Base-by-base conservation (phyloP, 352 stramenopile genomes). In the Globisporangium acanthophoron region DNA sequence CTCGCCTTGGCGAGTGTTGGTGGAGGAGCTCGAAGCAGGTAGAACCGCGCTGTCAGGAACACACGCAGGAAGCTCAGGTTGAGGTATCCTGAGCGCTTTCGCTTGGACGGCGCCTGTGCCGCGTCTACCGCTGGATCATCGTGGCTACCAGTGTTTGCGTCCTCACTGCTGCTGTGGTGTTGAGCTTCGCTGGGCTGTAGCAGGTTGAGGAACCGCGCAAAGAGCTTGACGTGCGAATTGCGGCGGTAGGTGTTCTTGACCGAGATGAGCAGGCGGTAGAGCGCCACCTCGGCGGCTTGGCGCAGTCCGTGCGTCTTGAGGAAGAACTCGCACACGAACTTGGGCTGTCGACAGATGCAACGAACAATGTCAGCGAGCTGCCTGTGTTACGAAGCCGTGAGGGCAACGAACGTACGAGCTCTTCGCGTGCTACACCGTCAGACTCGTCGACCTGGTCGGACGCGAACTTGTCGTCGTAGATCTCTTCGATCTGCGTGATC, bases 391-490 rank as follows among this genome's bases (percentile, higher is more conserved):
- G 24, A 27, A 27, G 24, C 24, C 44, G 15, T 27, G 44, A 20
- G 6, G 5, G 44, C 44, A 27, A 24, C 21, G 37, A 46, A 50
- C 52, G n/a, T 52, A 78, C 67, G 59, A 89, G 43, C 21, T 86
- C 79, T 66, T 85, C 74, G 24, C 66, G 66, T 5, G 72, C 77
- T 18, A 88, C 78, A 20, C 81, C 79, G 31, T 92, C 81, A 0
- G 72, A 67, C 57, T 78, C 71, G 48, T 92, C 81, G 5, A 61
- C 69, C 49, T 67, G 65, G 43, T 92, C 81, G 3, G 77, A 87
- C 7, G 54, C 61, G 21, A 85, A 83, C 55, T 92, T 92, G 65
- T 88, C 79, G 55, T 92, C 74, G 54, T 90, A 92, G n/a, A 92
- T 85, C 16, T 51, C 55, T 59, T 92, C 81, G 35, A 92, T 87